A percentile compares a stretch with the other conserved stretches of the same genome.
phyloP scores from a whole-genome alignment of 2,329 filamentous ascomycete genomes.

The Chlorencoelia australis region DNA sequence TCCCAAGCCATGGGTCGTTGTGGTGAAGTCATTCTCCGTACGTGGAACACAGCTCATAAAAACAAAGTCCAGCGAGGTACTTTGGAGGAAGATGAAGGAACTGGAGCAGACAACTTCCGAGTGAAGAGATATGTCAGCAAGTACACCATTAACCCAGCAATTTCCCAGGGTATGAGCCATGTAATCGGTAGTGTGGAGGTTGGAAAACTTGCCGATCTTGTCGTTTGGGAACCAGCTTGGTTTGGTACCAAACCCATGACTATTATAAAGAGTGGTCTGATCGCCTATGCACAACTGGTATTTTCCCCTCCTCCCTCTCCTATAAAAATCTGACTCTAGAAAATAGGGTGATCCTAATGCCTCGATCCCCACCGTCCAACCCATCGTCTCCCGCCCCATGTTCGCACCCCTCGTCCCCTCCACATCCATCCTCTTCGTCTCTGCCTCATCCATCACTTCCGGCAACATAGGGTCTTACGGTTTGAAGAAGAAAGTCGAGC shows the following conservation, averaged over 20 bases:
- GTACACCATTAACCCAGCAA: slow-evolving; percentile 89
- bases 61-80: slow-evolving; percentile 79
- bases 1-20: slow-evolving; percentile 95
- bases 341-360: slow-evolving; percentile 68
- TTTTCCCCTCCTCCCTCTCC: slow-evolving; percentile 16
- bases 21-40: slow-evolving; percentile 84
- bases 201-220: slow-evolving; percentile 82
- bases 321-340: background rate
- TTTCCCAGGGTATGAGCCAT: slow-evolving; percentile 84
- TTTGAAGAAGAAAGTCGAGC: slow-evolving; percentile 68
- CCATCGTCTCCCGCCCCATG: slow-evolving; percentile 75
- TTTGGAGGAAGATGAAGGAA: slow-evolving; percentile 67
- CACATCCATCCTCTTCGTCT: slow-evolving; percentile 77
- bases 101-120: slow-evolving; percentile 77
- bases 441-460: slow-evolving; percentile 54
- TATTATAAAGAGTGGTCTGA: slow-evolving; percentile 82
- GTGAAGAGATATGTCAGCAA: slow-evolving; percentile 92
- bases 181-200: slow-evolving; percentile 79
- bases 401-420: slow-evolving; percentile 65
- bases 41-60: slow-evolving; percentile 97
- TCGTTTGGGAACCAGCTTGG: slow-evolving; percentile 74
- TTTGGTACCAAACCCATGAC: slow-evolving; percentile 80
- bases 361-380: slow-evolving; percentile 81
- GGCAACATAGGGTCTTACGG: slow-evolving; percentile 63
- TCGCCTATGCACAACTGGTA: slow-evolving; percentile 77